Evolutionary conservation across 2,329 filamentous ascomycete genomes (phyloP).

Genomic region (Fusarium buharicum): DNA sequence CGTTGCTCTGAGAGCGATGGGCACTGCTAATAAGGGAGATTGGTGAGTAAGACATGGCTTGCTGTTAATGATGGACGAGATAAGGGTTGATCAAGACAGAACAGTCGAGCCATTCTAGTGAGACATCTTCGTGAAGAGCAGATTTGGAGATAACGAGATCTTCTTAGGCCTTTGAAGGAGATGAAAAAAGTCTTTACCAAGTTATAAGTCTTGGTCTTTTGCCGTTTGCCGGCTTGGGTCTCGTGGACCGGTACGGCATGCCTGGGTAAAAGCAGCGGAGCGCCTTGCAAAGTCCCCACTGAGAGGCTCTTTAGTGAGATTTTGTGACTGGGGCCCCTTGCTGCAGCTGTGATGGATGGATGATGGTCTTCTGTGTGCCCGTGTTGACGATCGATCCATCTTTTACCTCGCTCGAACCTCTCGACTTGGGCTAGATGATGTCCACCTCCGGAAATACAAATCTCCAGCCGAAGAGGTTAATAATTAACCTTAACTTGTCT

Average conservation of each 20-base stretch:
- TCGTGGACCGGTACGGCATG: constrained; percentile 2
- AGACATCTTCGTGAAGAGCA: background rate
- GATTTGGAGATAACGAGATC: background rate
- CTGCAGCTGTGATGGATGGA: constrained; percentile 6
- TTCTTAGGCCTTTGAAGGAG: background rate
- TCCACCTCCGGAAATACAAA: constrained; percentile 20
- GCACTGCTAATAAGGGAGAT: constrained; percentile 20
- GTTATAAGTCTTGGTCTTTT: constrained; percentile 11
- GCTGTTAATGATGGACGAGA: background rate
- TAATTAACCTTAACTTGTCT: constrained; percentile 20
- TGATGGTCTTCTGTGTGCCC: background rate
- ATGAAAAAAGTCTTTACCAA: background rate
- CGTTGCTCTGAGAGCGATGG: constrained; percentile 6
- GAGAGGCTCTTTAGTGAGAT: constrained; percentile 35
- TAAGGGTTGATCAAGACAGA: constrained; percentile 7
- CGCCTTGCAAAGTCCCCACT: constrained; percentile 26
- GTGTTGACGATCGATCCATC: constrained; percentile 16
- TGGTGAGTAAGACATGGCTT: constrained; percentile 19
- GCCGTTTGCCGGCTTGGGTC: constrained; percentile 36
- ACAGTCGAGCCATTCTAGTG: constrained; percentile 16
- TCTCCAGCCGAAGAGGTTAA: constrained; percentile 27
- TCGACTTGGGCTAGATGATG: constrained; percentile 21
- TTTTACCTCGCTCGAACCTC: background rate
- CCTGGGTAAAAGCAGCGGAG: constrained; percentile 35
- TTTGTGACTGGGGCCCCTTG: constrained; percentile 27